phyloP scores from a whole-genome alignment of 768 basidiomycete genomes.

The Lentinula aciculospora region DNA sequence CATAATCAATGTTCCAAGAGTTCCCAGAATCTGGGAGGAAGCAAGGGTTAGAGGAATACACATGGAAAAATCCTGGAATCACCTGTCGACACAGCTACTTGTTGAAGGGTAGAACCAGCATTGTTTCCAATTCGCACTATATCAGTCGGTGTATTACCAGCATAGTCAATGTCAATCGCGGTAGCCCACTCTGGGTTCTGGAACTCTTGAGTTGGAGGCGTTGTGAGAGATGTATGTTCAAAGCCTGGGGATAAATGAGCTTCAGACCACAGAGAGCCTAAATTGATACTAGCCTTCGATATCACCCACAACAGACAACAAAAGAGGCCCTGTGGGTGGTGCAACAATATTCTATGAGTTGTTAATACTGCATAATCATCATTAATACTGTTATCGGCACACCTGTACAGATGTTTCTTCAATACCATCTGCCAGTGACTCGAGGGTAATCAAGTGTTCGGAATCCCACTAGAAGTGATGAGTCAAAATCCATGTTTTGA shows the following conservation, averaged over 20 bases:
- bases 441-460: conserved; percentile 50
- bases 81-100: conserved; percentile 53
- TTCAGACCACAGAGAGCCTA: background rate
- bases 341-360: conserved; percentile 37
- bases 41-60: background rate
- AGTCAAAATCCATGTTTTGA: background rate
- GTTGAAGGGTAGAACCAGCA: conserved; percentile 40
- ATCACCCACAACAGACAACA: conserved; percentile 54
- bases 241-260: conserved; percentile 20
- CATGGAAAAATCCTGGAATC: background rate
- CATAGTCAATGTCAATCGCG: conserved; percentile 34
- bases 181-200: conserved; percentile 30
- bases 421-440: conserved; percentile 57
- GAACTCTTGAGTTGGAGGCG: conserved; percentile 24
- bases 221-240: conserved; percentile 28
- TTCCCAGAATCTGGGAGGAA: conserved; percentile 1
- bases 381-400: background rate
- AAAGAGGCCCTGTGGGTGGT: conserved; percentile 50
- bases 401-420: conserved; percentile 56
- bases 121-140: conserved; percentile 43
- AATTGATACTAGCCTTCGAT: conserved; percentile 34
- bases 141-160: conserved; percentile 32
- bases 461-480: conserved; percentile 46
- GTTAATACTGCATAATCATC: background rate
- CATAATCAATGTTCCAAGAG: conserved; percentile 43